A percentile compares a stretch with the other conserved stretches of the same genome.
Evolutionary conservation across 495 filamentous ascomycete genomes (phyloP).

Genomic region (Terfezia boudieri): DNA sequence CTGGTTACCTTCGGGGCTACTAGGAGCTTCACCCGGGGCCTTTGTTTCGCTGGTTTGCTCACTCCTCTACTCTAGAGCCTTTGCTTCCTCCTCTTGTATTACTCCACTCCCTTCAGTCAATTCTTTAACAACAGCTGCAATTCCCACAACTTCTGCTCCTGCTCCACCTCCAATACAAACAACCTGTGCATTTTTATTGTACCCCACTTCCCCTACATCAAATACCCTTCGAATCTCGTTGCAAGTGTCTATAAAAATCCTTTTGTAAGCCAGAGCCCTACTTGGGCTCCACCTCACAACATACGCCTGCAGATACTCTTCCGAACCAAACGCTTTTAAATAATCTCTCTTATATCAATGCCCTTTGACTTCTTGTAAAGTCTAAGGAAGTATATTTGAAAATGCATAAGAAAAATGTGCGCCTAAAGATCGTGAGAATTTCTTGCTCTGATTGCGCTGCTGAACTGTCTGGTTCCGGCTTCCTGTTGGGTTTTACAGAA

Average conservation of each 20-base stretch:
- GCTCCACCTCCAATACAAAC: slow-evolving; percentile 71
- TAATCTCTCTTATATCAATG: slow-evolving; percentile 76
- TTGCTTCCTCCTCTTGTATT: neutral
- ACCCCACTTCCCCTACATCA: slow-evolving; percentile 1
- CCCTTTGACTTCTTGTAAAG: slow-evolving; percentile 59
- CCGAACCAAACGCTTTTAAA: slow-evolving; percentile 45
- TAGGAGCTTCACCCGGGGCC: neutral
- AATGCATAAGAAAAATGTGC: slow-evolving; percentile 31
- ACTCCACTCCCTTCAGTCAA: neutral
- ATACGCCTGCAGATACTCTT: slow-evolving; percentile 53
- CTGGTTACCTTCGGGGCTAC: neutral
- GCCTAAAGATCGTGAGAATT: slow-evolving; percentile 54
- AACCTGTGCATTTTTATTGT: slow-evolving; percentile 20
- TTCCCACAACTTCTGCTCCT: slow-evolving; percentile 58
- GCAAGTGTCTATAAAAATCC: slow-evolving; percentile 34
- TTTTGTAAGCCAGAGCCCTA: slow-evolving; percentile 54
- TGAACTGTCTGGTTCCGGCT: neutral
- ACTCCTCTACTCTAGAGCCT: neutral
- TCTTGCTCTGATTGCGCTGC: slow-evolving; percentile 25
- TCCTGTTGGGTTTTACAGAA: neutral
- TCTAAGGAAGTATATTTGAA: slow-evolving; percentile 24
- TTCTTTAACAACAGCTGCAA: slow-evolving; percentile 38
- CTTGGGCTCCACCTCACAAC: slow-evolving; percentile 69
- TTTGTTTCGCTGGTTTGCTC: neutral
- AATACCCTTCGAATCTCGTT: slow-evolving; percentile 21